A percentile compares a stretch with the other conserved stretches of the same genome.
Conservation (phyloP, 164 flowering plant species). For the Buxus sempervirens region DNA sequence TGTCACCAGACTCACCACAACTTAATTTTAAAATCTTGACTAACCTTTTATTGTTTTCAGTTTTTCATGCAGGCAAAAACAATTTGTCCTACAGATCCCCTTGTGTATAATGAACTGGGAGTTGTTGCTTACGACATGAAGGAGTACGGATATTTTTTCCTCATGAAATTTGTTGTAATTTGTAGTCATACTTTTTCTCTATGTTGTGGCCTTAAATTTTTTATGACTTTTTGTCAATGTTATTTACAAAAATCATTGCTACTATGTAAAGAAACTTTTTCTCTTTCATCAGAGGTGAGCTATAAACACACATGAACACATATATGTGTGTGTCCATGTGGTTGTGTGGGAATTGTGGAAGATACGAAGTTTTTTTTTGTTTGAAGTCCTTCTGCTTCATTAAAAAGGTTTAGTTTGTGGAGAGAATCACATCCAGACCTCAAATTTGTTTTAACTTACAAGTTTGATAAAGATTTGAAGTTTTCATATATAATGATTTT, state of each 20-base stretch:
- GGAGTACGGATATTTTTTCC: conserved; percentile 53
- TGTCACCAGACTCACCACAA: background rate
- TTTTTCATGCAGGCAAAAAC: conserved; percentile 92
- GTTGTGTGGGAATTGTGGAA: too few relatives aligned
- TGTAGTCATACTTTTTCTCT: background rate
- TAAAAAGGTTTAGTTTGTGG: too few relatives aligned
- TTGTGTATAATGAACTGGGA: conserved; percentile 94
- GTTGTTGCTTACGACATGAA: conserved; percentile 93
- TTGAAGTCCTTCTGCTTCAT: too few relatives aligned
- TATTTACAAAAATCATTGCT: background rate
- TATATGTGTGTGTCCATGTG: too few relatives aligned
- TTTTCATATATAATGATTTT: too few relatives aligned
- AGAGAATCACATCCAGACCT: too few relatives aligned
- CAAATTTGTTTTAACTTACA: too few relatives aligned
- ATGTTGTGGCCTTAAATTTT: conserved; percentile 4
- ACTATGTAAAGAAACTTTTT: background rate
- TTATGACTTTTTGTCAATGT: background rate
- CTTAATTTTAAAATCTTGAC: conserved; percentile 3
- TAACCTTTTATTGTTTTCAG: conserved; percentile 31
- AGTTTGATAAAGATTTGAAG: too few relatives aligned
- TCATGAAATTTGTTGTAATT: background rate
- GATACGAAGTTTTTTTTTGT: too few relatives aligned
- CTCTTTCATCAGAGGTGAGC: background rate
- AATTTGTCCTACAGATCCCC: conserved; percentile 91
- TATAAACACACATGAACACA: too few relatives aligned